phyloP scores from a whole-genome alignment of 257 asterid genomes.

The Penstemon newberryi region DNA sequence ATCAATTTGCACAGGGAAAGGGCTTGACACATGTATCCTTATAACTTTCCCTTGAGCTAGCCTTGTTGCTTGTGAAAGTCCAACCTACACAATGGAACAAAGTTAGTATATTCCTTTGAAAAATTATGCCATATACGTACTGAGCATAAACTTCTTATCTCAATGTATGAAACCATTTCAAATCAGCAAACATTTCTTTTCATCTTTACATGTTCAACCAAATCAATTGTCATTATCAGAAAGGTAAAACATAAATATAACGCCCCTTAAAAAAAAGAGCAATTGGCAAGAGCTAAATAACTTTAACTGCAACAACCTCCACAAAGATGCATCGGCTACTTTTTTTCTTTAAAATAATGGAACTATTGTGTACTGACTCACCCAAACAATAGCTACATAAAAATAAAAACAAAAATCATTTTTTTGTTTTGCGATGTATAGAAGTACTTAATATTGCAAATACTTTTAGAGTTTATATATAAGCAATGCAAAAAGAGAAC shows the following conservation, averaged over 20 bases:
- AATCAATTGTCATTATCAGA: slow-evolving; percentile 1
- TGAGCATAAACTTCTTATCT: slow-evolving; percentile 6
- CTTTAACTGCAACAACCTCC: no score
- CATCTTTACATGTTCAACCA: slow-evolving; percentile 14
- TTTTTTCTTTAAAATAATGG: neutral
- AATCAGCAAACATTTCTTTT: neutral
- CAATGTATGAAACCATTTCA: neutral
- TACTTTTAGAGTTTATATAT: neutral
- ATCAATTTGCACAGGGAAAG: slow-evolving; percentile 87
- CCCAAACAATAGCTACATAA: neutral
- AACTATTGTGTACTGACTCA: neutral
- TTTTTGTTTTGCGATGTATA: no score
- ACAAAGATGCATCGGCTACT: neutral
- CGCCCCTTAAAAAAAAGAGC: slow-evolving; percentile 1
- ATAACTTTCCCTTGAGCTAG: slow-evolving; percentile 75
- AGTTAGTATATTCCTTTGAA: slow-evolving; percentile 21
- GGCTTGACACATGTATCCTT: slow-evolving; percentile 67
- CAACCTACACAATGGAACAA: slow-evolving; percentile 54
- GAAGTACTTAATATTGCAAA: neutral
- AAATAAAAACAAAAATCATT: no score
- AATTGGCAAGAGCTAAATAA: neutral
- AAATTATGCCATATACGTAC: neutral
- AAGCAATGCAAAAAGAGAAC: slow-evolving; percentile 4
- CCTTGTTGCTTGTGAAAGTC: slow-evolving; percentile 89
- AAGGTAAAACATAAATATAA: neutral